Conservation (phyloP, 495 filamentous ascomycete species). For the Baudoinia panamericana region DNA sequence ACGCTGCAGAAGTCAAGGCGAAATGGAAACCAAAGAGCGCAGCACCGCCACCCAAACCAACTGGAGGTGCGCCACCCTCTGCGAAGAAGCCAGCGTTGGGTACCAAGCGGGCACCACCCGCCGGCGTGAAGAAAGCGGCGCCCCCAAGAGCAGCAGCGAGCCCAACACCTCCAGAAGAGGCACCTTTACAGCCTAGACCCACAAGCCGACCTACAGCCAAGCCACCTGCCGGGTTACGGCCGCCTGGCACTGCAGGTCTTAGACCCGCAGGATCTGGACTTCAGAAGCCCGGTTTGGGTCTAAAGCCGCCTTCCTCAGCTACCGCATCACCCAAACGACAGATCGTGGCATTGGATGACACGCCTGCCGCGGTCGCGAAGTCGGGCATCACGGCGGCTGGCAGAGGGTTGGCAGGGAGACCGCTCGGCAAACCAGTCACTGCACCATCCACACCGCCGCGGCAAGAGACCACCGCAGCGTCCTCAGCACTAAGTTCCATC, state of each 20-base stretch:
- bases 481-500: conserved; percentile 50
- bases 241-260: conserved; percentile 11
- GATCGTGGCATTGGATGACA: conserved; percentile 40
- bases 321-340: conserved; percentile 37
- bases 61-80: conserved; percentile 30
- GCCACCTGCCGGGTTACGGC: conserved; percentile 3
- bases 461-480: conserved; percentile 38
- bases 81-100: conserved; percentile 29
- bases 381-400: conserved; percentile 46
- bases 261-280: conserved; percentile 29
- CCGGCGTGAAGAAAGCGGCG: conserved; percentile 40
- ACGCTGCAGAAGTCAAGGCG: conserved; percentile 85
- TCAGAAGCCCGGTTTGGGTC: conserved; percentile 54
- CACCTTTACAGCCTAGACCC: conserved; percentile 42
- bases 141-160: conserved; percentile 41
- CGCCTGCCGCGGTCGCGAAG: conserved; percentile 47
- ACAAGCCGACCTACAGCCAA: conserved; percentile 36
- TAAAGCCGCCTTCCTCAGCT: conserved; percentile 38
- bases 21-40: conserved; percentile 90
- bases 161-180: conserved; percentile 36
- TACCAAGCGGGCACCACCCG: conserved; percentile 20
- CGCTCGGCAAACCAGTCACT: conserved; percentile 56
- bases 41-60: conserved; percentile 45
- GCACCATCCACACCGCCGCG: conserved; percentile 31
- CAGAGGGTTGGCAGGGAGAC: conserved; percentile 71